phyloP scores from a whole-genome alignment of 495 filamentous ascomycete genomes.

The Diplogelasinospora grovesii region DNA sequence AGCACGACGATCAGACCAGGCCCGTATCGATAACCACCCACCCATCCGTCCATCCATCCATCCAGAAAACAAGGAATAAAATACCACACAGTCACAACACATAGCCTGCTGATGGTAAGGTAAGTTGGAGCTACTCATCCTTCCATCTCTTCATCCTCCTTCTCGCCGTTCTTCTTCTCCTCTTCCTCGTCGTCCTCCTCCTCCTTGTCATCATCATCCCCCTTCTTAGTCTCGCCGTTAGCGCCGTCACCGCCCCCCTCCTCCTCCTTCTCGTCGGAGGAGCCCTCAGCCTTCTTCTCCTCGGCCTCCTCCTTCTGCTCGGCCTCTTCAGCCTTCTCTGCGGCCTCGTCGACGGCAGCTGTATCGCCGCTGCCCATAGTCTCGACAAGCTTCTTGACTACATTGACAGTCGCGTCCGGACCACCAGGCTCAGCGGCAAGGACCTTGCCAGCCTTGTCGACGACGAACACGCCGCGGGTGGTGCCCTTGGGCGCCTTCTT shows the following conservation, averaged over 20 bases:
- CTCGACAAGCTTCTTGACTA: slow-evolving; percentile 47
- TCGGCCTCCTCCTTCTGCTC: slow-evolving; percentile 3
- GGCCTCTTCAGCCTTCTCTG: slow-evolving; percentile 8
- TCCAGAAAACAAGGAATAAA: too few relatives aligned
- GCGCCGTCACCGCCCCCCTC: slow-evolving; percentile 9
- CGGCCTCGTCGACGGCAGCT: slow-evolving; percentile 11
- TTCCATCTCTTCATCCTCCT: slow-evolving; percentile 21
- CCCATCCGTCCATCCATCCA: neutral
- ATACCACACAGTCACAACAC: too few relatives aligned
- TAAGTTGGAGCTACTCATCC: too few relatives aligned
- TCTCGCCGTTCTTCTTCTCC: slow-evolving; percentile 15
- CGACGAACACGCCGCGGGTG: slow-evolving; percentile 74
- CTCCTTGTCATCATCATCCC: slow-evolving; percentile 5
- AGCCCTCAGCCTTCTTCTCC: neutral
- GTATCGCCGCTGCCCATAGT: slow-evolving; percentile 20
- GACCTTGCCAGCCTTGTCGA: slow-evolving; percentile 70
- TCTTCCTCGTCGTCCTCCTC: slow-evolving; percentile 12
- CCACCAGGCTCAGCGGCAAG: slow-evolving; percentile 54
- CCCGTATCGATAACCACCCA: too few relatives aligned
- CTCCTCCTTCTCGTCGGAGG: slow-evolving; percentile 1
- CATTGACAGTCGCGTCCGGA: slow-evolving; percentile 52
- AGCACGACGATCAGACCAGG: too few relatives aligned
- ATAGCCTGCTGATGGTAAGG: too few relatives aligned
- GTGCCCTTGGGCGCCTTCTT: slow-evolving; percentile 75
- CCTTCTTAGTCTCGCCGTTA: slow-evolving; percentile 14